phyloP scores from a whole-genome alignment of 768 basidiomycete genomes.

The Porpolomopsis calyptriformis region DNA sequence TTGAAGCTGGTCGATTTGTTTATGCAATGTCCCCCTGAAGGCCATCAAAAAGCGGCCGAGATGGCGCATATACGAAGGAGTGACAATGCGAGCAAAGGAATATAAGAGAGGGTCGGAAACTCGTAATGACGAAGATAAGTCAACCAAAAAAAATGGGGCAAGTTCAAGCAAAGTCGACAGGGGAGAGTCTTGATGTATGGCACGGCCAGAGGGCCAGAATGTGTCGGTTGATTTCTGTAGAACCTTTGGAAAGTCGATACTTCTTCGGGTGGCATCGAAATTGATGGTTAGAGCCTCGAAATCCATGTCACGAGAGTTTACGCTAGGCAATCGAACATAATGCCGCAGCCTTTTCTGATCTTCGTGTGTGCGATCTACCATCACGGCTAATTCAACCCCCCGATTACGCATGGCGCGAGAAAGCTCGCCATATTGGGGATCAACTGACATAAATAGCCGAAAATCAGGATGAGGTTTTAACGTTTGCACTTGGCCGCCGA shows the following conservation, averaged over 20 bases:
- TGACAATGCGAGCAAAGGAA: constrained; percentile 28
- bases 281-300: constrained; percentile 11
- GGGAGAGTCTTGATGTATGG: constrained; percentile 39
- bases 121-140: constrained; percentile 8
- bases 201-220: constrained; percentile 27
- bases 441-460: constrained; percentile 87
- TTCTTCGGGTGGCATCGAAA: constrained; percentile 30
- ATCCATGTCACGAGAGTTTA: constrained; percentile 1
- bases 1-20: neutral
- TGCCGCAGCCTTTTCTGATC: constrained; percentile 39
- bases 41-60: constrained; percentile 20
- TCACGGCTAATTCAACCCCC: constrained; percentile 72
- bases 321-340: constrained; percentile 37
- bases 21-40: neutral
- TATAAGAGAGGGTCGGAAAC: constrained; percentile 19
- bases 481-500: constrained; percentile 63
- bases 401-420: constrained; percentile 98
- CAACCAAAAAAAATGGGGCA: constrained; percentile 22
- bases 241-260: constrained; percentile 12
- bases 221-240: constrained; percentile 4
- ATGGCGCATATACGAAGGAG: constrained; percentile 21
- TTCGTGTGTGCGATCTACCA: constrained; percentile 27
- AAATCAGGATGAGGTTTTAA: constrained; percentile 81
- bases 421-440: constrained; percentile 85
- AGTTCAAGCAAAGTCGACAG: constrained; percentile 35